Conservation (phyloP, 257 asterid genomes). For the Solanum chiquidenum region DNA sequence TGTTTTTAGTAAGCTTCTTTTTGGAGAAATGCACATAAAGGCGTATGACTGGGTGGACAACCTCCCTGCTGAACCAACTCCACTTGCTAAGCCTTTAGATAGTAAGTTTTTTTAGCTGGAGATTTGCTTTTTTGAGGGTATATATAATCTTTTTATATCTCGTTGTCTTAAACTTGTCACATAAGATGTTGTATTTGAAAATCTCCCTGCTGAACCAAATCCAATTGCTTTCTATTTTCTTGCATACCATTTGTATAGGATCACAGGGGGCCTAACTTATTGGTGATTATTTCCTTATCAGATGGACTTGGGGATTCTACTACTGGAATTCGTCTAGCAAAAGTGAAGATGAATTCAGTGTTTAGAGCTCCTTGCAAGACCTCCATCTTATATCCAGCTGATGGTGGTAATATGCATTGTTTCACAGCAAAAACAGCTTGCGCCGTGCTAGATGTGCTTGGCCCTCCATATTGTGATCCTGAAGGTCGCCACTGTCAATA, state of each 20-base stretch:
- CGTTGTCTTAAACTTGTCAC: not conserved
- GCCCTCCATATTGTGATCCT: slow-evolving; percentile 79
- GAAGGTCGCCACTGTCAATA: slow-evolving; percentile 89
- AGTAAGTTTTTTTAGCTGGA: slow-evolving; percentile 20
- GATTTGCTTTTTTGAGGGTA: not conserved
- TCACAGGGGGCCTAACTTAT: not conserved
- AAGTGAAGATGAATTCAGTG: slow-evolving; percentile 51
- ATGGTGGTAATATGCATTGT: slow-evolving; percentile 84
- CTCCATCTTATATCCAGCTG: slow-evolving; percentile 61
- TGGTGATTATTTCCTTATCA: not conserved
- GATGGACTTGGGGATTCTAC: slow-evolving; percentile 6
- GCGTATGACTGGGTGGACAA: slow-evolving; percentile 62
- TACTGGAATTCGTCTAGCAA: slow-evolving; percentile 42
- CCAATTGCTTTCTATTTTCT: not conserved
- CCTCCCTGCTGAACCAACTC: slow-evolving; percentile 1
- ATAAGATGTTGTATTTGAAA: not conserved
- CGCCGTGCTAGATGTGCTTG: slow-evolving; percentile 83
- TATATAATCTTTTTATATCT: too few species aligned
- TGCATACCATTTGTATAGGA: not conserved
- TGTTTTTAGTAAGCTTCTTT: slow-evolving; percentile 83
- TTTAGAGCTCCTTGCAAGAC: slow-evolving; percentile 57
- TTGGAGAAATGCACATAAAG: slow-evolving; percentile 79
- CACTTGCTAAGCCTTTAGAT: slow-evolving; percentile 8
- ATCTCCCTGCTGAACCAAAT: not conserved
- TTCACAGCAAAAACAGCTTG: slow-evolving; percentile 77